These are phyloP conservation scores for Entophlyctis helioformis DNA, from an alignment of 192 early-diverging fungal genomes.

Conservation along the genomic window DNA sequence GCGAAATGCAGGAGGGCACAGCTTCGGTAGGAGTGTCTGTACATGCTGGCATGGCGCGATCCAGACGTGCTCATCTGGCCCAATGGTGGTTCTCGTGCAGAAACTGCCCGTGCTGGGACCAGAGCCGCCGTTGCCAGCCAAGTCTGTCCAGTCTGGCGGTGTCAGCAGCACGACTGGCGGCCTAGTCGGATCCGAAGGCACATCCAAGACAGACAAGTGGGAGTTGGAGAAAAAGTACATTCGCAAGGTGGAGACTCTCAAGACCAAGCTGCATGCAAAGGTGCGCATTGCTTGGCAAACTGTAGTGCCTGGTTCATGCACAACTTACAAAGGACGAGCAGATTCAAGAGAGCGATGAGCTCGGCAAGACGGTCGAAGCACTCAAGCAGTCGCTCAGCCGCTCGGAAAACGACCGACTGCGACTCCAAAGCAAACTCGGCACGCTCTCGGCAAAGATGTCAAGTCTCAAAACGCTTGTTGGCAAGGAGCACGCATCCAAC, in stretches of 20 bases:
- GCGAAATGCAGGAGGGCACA: too few species aligned
- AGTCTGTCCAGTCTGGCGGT: neutral
- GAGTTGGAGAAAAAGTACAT: slow-evolving; percentile 23
- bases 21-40: too few species aligned
- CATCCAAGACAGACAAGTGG: slow-evolving; percentile 12
- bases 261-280: slow-evolving; percentile 18
- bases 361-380: neutral
- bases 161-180: too few species aligned
- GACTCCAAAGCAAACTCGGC: slow-evolving; percentile 10
- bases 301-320: neutral
- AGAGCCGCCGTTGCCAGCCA: too few species aligned
- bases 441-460: slow-evolving; percentile 1
- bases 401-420: slow-evolving; percentile 9
- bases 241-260: slow-evolving; percentile 10
- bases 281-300: neutral
- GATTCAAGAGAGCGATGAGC: slow-evolving; percentile 5
- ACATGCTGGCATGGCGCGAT: too few species aligned
- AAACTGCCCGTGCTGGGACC: too few species aligned
- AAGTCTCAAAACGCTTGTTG: too few species aligned
- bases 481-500: too few species aligned
- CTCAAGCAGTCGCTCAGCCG: slow-evolving; percentile 7
- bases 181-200: too few species aligned
- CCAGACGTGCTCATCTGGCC: too few species aligned
- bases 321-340: neutral
- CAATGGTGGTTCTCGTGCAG: too few species aligned